phyloP scores from a whole-genome alignment of 1,284 basidiomycete species.

The Lentinus polychrous region DNA sequence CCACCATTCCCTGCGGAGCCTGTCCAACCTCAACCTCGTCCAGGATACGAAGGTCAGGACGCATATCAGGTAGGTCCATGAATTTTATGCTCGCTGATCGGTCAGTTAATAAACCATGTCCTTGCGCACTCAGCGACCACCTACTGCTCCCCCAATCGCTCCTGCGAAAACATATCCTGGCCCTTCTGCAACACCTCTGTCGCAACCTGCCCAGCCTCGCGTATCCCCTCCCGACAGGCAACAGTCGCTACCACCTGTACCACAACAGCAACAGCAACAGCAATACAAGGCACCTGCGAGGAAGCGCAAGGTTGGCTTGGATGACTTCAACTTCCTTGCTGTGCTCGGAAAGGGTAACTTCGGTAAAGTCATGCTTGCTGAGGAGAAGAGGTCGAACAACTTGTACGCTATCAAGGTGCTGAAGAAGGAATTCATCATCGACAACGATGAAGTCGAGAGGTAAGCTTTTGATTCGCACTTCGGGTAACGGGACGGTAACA shows the following conservation, averaged over 20 bases:
- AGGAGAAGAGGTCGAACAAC: conserved; percentile 88
- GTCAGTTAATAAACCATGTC: not conserved
- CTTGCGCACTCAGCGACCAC: conserved; percentile 1
- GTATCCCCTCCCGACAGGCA: conserved; percentile 20
- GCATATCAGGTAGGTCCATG: not conserved
- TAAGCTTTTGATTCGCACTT: conserved; percentile 28
- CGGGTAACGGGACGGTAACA: conserved; percentile 6
- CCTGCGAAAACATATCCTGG: conserved; percentile 26
- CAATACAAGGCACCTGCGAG: conserved; percentile 27
- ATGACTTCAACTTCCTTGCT: conserved; percentile 99
- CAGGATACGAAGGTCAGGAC: not conserved
- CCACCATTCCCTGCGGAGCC: conserved; percentile 25
- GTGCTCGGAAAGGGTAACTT: conserved; percentile 99
- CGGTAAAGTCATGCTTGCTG: conserved; percentile 99
- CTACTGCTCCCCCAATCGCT: conserved; percentile 10
- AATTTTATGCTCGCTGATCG: not conserved
- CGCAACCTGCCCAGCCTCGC: conserved; percentile 12
- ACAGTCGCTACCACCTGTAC: conserved; percentile 18
- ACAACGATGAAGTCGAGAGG: conserved; percentile 99
- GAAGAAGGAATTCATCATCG: conserved; percentile 99
- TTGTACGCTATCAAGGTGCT: conserved; percentile 99
- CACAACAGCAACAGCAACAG: conserved; percentile 21
- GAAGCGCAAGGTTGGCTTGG: conserved; percentile 88
- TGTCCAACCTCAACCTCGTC: conserved; percentile 10
- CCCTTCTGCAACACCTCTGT: conserved; percentile 14